Base-by-base conservation (phyloP, 176 grass and related monocot species). In the Elymus sibiricus region DNA sequence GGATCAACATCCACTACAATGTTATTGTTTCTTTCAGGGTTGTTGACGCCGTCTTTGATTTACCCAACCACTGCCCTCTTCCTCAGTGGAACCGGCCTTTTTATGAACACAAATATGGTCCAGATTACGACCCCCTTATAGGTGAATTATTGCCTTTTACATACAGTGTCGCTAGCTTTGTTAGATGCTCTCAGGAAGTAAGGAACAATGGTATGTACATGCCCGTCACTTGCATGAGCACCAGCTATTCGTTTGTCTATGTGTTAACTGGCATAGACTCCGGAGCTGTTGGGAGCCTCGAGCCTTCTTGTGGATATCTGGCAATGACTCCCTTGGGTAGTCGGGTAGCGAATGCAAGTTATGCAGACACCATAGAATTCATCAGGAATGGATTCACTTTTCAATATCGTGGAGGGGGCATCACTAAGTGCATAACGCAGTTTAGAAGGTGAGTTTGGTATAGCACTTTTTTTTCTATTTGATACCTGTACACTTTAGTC, bases 291-390 rank as follows among this genome's bases (percentile, higher is more conserved):
- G 0, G 2, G 0, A 2, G 4, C 19, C 29, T 93, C 1, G 16
- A 81, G 32, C 61, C 88, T n/a, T 91, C 86, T 0, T 94, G 89
- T 6, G 64, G 78, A 12, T 89, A 61, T 24, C 8, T 94, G 13
- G 88, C 86, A 3, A 77, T 47, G 68, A 14, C 39, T 79, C 88
- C 77, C 21, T 53, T 77, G 26, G 44, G 26, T 55, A 42, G 6
- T 3, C 1, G 6, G 14, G 13, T 0, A 62, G 1, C 0, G 7
- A 44, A 70, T 70, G 13, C 17, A 59, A 87, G 65, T n/a, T 79
- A 89, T 38, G 7, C 16, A 64, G 81, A 79, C 34, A 29, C 64
- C 14, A 19, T 66, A 4, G 55, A 64, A 17, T 7, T 11, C 24
- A 74, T 84, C 82, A 84, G 8, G 42, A 16, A 21, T 3, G 87